A percentile compares a stretch with the other conserved stretches of the same genome.
phyloP scores from a whole-genome alignment of 2,329 filamentous ascomycete species.

The Xylariomycetidae sp. region DNA sequence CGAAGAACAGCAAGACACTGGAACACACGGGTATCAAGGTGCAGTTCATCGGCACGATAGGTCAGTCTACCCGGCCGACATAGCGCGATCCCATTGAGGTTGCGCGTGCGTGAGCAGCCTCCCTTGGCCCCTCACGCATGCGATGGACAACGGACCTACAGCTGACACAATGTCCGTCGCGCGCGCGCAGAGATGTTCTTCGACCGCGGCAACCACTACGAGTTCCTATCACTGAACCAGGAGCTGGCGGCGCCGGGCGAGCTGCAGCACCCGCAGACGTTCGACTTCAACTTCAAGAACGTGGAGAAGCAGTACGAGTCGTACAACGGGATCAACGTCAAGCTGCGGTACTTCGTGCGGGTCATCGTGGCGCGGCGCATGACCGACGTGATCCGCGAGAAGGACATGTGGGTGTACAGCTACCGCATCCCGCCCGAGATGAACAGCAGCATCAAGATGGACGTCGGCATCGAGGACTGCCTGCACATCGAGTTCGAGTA shows the following conservation, averaged over 20 bases:
- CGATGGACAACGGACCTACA: slow-evolving; percentile 1
- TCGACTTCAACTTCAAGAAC: slow-evolving; percentile 99
- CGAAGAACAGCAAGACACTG: slow-evolving; percentile 95
- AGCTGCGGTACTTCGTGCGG: slow-evolving; percentile 95
- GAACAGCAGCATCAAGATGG: slow-evolving; percentile 99
- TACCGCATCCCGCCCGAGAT: slow-evolving; percentile 98
- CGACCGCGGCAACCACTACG: slow-evolving; percentile 97
- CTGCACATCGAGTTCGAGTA: slow-evolving; percentile 99
- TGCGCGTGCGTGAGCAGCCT: too few species aligned
- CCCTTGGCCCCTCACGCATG: too few species aligned
- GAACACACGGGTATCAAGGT: slow-evolving; percentile 99
- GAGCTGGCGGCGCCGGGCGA: slow-evolving; percentile 95
- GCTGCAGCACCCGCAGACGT: slow-evolving; percentile 96
- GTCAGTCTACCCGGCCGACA: slow-evolving; percentile 53
- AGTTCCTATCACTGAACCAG: slow-evolving; percentile 95
- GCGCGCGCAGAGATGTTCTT: slow-evolving; percentile 87
- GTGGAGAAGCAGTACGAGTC: slow-evolving; percentile 99
- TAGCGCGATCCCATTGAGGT: too few species aligned
- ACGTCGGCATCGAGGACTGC: slow-evolving; percentile 98
- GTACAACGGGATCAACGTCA: slow-evolving; percentile 99
- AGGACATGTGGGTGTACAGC: slow-evolving; percentile 99
- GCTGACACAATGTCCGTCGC: slow-evolving; percentile 4
- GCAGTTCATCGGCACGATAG: slow-evolving; percentile 98
- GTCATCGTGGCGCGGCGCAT: slow-evolving; percentile 95
- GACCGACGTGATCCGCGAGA: slow-evolving; percentile 96